Conservation (phyloP, 257 asterid genomes). For the Ligustrum vulgare region DNA sequence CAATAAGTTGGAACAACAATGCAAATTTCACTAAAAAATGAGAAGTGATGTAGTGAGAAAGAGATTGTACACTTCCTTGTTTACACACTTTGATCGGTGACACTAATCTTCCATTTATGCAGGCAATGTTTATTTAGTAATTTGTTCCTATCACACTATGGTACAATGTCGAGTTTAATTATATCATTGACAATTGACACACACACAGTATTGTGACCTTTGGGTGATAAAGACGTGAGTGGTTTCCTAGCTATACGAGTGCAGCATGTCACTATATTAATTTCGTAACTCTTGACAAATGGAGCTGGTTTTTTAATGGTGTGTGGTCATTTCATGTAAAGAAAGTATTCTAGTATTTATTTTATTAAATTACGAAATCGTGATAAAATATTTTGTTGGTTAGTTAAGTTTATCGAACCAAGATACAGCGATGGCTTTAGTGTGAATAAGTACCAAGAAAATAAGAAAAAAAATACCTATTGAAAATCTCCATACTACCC, state of each 20-base stretch:
- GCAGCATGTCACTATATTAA: background rate
- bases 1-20: background rate
- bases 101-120: constrained; percentile 4
- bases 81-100: constrained; percentile 20
- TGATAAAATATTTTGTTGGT: background rate
- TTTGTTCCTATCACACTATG: background rate
- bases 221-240: background rate
- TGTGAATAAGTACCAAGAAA: too few species aligned
- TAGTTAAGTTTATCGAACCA: background rate
- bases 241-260: background rate
- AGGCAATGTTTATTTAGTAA: background rate
- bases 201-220: constrained; percentile 1
- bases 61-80: background rate
- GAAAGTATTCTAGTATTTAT: background rate
- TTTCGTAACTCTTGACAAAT: background rate
- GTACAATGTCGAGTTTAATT: background rate
- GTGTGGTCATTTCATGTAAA: background rate
- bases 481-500: too few species aligned
- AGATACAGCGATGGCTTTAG: too few species aligned
- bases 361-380: background rate
- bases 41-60: background rate
- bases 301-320: background rate
- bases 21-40: background rate
- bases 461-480: too few species aligned
- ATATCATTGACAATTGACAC: constrained; percentile 12